Evolutionary conservation across 1,139 yeast genomes (phyloP), one percentile per base, ranked within the genome.

Genomic region (Debaryomycetaceae sp.): DNA sequence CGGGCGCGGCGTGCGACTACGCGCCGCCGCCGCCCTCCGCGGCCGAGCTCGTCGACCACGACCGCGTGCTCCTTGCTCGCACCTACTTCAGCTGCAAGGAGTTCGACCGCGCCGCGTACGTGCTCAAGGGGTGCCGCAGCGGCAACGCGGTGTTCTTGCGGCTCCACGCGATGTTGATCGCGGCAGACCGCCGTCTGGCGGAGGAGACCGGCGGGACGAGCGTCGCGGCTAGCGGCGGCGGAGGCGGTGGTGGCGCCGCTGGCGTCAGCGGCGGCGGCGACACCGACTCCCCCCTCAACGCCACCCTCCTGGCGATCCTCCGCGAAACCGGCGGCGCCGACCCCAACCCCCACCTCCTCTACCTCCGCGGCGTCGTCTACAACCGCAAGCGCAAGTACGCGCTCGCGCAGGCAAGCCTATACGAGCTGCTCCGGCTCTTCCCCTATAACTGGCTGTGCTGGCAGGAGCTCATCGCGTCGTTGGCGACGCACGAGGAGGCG

Each of bases 381-480:
- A 64, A 76, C 35, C 77, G 75, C 40, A 81, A 81, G 46, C 78
- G 79, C 37, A 77, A 82, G 40, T 60, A 59, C 17, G 46, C 61
- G 3, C 57, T 64, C 27, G 96, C 96, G 0, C 77, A 80, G 36
- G 61, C 66, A 16, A 61, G 64, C 30, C 65, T 88, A 26, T 61
- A 77, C 27, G 64, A 65, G 30, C 82, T 96, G 1, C 52, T 83
- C 12, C 53, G 63, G 13, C 30, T 70, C 17, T 86, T 81, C 44
- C 95, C 96, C 0, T 83, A 71, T 52, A 91, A 91, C 48, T 91
- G 97, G 97, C 76, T 91, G 34, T 84, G 94, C 37, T 93, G 97
- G 97, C 71, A 73, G 39, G 97, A 91, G 48, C 62, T 91, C 23
- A 62, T 82, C 10, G 64, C 76, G 3, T 79, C 93, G 31, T 56